These are phyloP conservation scores for Hirsutella thompsonii DNA, from an alignment of 2,329 filamentous ascomycete genomes.

Conservation along the genomic window DNA sequence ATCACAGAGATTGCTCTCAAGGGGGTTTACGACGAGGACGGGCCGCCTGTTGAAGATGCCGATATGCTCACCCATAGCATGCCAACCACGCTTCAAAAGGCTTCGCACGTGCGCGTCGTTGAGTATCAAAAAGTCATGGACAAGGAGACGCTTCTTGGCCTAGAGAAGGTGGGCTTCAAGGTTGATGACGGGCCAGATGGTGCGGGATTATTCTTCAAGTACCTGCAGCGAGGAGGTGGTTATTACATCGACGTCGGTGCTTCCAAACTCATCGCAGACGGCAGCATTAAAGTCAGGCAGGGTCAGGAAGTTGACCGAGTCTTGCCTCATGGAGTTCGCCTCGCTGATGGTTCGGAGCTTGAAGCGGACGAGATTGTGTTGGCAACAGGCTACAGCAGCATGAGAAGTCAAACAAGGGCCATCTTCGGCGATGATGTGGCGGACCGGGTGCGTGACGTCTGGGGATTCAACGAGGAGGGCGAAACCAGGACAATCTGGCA, in stretches of 20 bases:
- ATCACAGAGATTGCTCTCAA: constrained; percentile 39
- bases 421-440: constrained; percentile 51
- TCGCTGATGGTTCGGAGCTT: constrained; percentile 41
- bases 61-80: constrained; percentile 47
- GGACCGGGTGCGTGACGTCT: constrained; percentile 43
- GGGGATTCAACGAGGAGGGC: constrained; percentile 46
- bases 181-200: constrained; percentile 44
- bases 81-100: constrained; percentile 47
- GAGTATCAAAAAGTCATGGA: constrained; percentile 20
- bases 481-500: constrained; percentile 47
- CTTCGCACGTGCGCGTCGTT: constrained; percentile 34
- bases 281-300: constrained; percentile 50
- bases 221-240: constrained; percentile 52
- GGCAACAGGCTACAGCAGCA: constrained; percentile 55
- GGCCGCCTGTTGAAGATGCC: constrained; percentile 50
- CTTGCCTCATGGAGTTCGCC: constrained; percentile 27
- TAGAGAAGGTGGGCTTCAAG: constrained; percentile 46
- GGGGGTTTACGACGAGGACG: constrained; percentile 34
- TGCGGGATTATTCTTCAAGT: constrained; percentile 47
- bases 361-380: constrained; percentile 51
- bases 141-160: constrained; percentile 23
- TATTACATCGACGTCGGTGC: constrained; percentile 61
- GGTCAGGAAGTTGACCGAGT: constrained; percentile 42
- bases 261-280: constrained; percentile 46
- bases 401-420: constrained; percentile 47